Evolutionary conservation across 495 filamentous ascomycete genomes (phyloP).

Genomic region (Melanomma pulvis-pyrius): DNA sequence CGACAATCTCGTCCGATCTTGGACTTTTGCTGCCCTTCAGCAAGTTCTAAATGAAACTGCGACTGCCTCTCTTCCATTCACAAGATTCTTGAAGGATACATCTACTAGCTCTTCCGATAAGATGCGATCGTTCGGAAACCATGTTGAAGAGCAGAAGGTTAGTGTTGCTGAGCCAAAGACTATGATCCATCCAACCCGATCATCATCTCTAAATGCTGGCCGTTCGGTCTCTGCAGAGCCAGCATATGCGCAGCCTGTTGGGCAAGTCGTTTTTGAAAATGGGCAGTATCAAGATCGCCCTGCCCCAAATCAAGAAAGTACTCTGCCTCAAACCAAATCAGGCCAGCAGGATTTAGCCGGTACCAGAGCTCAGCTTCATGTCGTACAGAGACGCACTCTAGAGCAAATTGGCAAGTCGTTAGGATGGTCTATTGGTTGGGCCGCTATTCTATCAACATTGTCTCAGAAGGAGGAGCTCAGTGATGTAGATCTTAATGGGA

Average conservation of each 20-base stretch:
- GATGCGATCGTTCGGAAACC: slow-evolving; percentile 51
- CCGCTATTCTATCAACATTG: slow-evolving; percentile 59
- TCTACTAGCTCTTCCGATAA: slow-evolving; percentile 44
- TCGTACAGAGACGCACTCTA: slow-evolving; percentile 77
- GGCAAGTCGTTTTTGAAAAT: slow-evolving; percentile 35
- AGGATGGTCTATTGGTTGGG: slow-evolving; percentile 81
- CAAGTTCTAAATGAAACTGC: slow-evolving; percentile 78
- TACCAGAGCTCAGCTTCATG: slow-evolving; percentile 74
- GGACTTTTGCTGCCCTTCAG: slow-evolving; percentile 76
- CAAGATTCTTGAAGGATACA: slow-evolving; percentile 48
- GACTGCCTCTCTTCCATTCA: slow-evolving; percentile 53
- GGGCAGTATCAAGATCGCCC: slow-evolving; percentile 37
- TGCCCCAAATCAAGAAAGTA: slow-evolving; percentile 18
- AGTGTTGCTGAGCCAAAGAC: slow-evolving; percentile 57
- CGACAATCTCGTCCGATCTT: slow-evolving; percentile 81
- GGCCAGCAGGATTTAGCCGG: slow-evolving; percentile 84
- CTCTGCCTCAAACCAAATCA: slow-evolving; percentile 33
- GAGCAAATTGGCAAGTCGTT: slow-evolving; percentile 71
- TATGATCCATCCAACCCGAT: slow-evolving; percentile 63
- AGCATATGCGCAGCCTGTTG: slow-evolving; percentile 32
- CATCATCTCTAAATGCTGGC: slow-evolving; percentile 51
- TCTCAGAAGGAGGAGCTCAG: slow-evolving; percentile 57
- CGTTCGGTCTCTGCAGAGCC: slow-evolving; percentile 28
- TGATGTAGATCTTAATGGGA: slow-evolving; percentile 56
- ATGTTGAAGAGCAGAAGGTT: slow-evolving; percentile 48